These are phyloP conservation scores for Dictyostelium capitatum DNA, from an alignment of 78 protist species.

Conservation along the genomic window DNA sequence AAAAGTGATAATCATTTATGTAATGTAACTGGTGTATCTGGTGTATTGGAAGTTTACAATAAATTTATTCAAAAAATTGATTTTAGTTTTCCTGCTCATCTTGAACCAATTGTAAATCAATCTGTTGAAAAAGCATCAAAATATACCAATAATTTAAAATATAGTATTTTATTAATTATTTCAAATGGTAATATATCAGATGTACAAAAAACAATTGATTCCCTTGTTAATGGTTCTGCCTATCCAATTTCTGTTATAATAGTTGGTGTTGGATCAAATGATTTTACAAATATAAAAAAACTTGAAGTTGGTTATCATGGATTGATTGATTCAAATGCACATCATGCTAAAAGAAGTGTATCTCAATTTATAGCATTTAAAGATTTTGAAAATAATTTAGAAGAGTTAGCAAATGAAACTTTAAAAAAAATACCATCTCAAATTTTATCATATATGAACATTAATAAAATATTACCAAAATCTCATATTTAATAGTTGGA, in stretches of 20 bases:
- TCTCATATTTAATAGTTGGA: no score
- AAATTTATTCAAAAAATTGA: background rate
- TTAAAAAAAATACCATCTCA: conserved; percentile 81
- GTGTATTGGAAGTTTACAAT: conserved; percentile 50
- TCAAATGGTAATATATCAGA: conserved; percentile 89
- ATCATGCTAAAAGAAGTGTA: conserved; percentile 81
- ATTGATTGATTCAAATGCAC: background rate
- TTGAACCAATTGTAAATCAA: conserved; percentile 58
- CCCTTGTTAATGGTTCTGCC: conserved; percentile 54
- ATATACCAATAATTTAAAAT: conserved; percentile 27
- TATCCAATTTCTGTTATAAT: conserved; percentile 86
- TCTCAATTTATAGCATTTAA: conserved; percentile 91
- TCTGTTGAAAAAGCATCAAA: conserved; percentile 20
- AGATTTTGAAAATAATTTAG: background rate
- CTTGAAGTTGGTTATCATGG: conserved; percentile 88
- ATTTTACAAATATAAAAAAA: conserved; percentile 80
- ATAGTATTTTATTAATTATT: conserved; percentile 85
- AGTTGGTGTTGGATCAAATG: conserved; percentile 89
- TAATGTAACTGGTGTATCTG: conserved; percentile 33
- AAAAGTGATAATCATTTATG: background rate
- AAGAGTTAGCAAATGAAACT: conserved; percentile 56
- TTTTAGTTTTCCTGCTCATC: conserved; percentile 78
- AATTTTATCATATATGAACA: background rate
- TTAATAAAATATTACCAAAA: conserved; percentile 14
- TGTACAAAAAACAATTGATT: conserved; percentile 74